A percentile compares a stretch with the other conserved stretches of the same genome.
phyloP scores from a whole-genome alignment of 768 basidiomycete species.

The Lactarius hatsudake region DNA sequence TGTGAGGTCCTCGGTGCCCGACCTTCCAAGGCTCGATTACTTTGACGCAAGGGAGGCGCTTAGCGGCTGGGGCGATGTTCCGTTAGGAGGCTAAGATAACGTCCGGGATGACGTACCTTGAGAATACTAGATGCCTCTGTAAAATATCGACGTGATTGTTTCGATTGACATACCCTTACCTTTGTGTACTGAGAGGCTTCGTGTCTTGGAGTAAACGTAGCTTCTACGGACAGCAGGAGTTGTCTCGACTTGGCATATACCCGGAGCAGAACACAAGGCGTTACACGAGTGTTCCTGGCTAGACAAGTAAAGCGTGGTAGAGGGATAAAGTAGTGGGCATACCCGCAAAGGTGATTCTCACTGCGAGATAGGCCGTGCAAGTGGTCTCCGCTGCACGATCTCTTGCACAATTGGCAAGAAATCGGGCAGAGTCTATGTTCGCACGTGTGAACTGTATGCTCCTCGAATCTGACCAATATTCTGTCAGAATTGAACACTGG shows the following conservation, averaged over 20 bases:
- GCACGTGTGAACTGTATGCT: conserved; percentile 49
- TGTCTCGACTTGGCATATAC: conserved; percentile 59
- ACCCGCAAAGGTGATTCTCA: conserved; percentile 60
- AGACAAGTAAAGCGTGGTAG: not conserved
- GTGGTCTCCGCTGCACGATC: conserved; percentile 49
- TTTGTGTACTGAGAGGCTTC: conserved; percentile 67
- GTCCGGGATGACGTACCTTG: conserved; percentile 41
- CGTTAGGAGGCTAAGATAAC: not conserved
- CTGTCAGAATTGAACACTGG: not conserved
- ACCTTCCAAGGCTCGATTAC: conserved; percentile 43
- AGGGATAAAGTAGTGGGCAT: conserved; percentile 12
- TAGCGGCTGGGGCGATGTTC: conserved; percentile 39
- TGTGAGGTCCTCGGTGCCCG: conserved; percentile 47
- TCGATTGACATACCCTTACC: conserved; percentile 34
- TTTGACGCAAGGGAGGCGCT: conserved; percentile 50
- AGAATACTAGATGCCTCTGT: conserved; percentile 40
- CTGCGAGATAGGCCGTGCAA: conserved; percentile 46
- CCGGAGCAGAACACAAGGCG: conserved; percentile 42
- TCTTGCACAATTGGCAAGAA: conserved; percentile 52
- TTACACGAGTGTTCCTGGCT: conserved; percentile 56
- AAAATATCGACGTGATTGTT: not conserved
- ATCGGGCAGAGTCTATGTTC: conserved; percentile 53
- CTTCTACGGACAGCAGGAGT: conserved; percentile 58
- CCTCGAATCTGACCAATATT: conserved; percentile 40
- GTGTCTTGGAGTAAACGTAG: conserved; percentile 57